A percentile compares a stretch with the other conserved stretches of the same genome.
phyloP scores from a whole-genome alignment of 148 eudicot genomes.

The Amaranthus palmeri region DNA sequence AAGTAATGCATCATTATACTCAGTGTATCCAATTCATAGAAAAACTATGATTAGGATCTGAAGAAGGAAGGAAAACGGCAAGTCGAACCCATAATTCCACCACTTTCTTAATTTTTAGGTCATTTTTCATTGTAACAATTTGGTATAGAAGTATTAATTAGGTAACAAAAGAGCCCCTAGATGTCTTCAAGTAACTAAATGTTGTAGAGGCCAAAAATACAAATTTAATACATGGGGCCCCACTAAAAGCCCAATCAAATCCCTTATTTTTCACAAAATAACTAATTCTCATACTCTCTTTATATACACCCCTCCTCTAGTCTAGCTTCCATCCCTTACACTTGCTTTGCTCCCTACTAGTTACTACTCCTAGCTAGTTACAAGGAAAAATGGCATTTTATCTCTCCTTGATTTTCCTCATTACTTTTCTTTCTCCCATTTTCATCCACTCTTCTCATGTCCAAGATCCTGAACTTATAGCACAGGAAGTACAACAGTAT shows the following conservation, averaged over 20 bases:
- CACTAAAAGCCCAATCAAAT: slow-evolving; percentile 8
- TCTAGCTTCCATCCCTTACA: background rate
- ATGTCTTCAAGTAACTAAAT: background rate
- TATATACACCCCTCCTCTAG: slow-evolving; percentile 1
- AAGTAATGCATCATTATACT: too few species aligned
- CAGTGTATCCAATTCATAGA: too few species aligned
- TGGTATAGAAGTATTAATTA: background rate
- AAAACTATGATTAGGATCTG: too few species aligned
- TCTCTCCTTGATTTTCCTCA: slow-evolving; percentile 18
- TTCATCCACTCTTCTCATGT: slow-evolving; percentile 19
- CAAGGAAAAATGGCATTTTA: slow-evolving; percentile 22
- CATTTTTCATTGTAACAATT: too few species aligned
- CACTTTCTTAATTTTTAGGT: too few species aligned
- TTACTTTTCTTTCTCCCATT: slow-evolving; percentile 7
- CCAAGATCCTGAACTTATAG: slow-evolving; percentile 49
- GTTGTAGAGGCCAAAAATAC: background rate
- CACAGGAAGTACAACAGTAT: slow-evolving; percentile 56
- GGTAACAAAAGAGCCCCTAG: background rate
- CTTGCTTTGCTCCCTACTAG: background rate
- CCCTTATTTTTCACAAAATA: background rate
- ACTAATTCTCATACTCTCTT: slow-evolving; percentile 8
- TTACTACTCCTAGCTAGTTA: background rate
- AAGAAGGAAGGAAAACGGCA: too few species aligned
- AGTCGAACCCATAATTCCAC: too few species aligned
- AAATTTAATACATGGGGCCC: background rate